These are phyloP conservation scores for Chaetomiaceae sp. DNA, from an alignment of 2,329 filamentous ascomycete genomes.

Conservation along the genomic window DNA sequence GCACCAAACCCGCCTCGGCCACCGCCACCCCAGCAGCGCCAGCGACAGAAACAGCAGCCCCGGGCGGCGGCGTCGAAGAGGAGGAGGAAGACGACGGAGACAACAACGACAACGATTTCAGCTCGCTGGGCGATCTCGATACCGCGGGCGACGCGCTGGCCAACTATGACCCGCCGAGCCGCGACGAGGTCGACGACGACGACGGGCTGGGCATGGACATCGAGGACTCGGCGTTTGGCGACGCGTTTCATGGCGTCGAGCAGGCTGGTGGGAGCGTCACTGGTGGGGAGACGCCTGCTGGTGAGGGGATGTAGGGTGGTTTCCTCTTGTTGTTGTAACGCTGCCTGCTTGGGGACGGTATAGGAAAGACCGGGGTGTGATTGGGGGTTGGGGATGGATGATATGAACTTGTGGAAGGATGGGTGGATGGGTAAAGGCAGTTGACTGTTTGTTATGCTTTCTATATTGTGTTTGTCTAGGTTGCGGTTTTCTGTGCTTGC, in stretches of 20 bases:
- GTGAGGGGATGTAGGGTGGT: conserved; percentile 15
- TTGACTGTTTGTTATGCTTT: too few relatives aligned
- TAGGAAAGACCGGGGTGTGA: too few relatives aligned
- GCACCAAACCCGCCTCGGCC: conserved; percentile 1
- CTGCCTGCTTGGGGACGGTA: too few relatives aligned
- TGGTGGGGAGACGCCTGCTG: conserved; percentile 15
- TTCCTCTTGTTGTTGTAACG: too few relatives aligned
- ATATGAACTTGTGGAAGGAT: too few relatives aligned
- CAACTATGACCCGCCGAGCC: conserved; percentile 46
- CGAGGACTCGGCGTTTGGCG: conserved; percentile 74
- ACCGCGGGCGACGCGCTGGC: conserved; percentile 67
- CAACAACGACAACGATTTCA: conserved; percentile 55
- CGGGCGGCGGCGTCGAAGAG: too few relatives aligned
- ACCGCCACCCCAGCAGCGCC: conserved; percentile 5
- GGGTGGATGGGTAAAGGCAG: too few relatives aligned
- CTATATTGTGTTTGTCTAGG: too few relatives aligned
- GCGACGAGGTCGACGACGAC: conserved; percentile 36
- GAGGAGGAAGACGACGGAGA: conserved; percentile 28
- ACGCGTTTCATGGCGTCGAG: conserved; percentile 68
- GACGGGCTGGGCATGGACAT: conserved; percentile 60
- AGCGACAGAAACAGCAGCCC: background rate
- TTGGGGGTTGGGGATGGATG: too few relatives aligned
- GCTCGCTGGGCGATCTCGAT: conserved; percentile 60
- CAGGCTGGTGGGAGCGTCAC: conserved; percentile 14
- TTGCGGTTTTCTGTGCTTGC: too few relatives aligned